Evolutionary conservation across 805 yeast genomes (phyloP), one percentile per base, ranked within the genome.

Genomic region (Diddensiella caesifluorescens): DNA sequence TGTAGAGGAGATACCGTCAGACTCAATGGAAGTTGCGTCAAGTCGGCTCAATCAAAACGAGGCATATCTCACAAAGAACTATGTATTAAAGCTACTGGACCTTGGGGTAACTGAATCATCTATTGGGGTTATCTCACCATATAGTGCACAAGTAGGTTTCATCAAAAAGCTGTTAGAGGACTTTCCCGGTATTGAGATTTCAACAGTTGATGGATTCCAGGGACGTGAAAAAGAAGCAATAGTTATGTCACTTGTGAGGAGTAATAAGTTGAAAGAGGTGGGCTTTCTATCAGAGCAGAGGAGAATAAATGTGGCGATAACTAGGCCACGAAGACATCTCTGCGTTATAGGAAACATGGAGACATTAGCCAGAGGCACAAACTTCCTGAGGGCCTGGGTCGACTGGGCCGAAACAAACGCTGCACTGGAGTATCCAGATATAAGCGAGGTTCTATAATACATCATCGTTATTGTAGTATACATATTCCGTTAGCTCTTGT

Each of bases 181-280:
- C 0, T 65, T 63, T 37, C 69, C 73, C 0, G 56, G 47, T 2
- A 65, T 90, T 4, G 97, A 90, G 56, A 75, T 89, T 0, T 77
- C 95, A 3, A 86, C 97, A 0, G 90, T 90, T 3, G 98, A 90
- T 64, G 97, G 97, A 1, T 92, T 90, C 55, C 98, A 90, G 65
- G 98, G 98, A 1, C 69, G 97, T 47, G 98, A 90, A 57, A 92
- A 90, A 60, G 94, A 89, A 53, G 81, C 79, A 0, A 87, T 90
- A 4, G 71, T 90, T 1, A 64, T 92, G 9, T 73, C 92, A 1
- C 61, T 90, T 41, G 97, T 90, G 2, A 69, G 98, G 49, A 81
- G 92, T 29, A 90, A 90, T 59, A 80, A 74, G 16, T 53, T 63
- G 2, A 60, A 70, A 25, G 84, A 81, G 39, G 80, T 89, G 35